These are phyloP conservation scores for Saccharomycodes ludwigii DNA, from an alignment of 805 yeast genomes.

Conservation along the genomic window DNA sequence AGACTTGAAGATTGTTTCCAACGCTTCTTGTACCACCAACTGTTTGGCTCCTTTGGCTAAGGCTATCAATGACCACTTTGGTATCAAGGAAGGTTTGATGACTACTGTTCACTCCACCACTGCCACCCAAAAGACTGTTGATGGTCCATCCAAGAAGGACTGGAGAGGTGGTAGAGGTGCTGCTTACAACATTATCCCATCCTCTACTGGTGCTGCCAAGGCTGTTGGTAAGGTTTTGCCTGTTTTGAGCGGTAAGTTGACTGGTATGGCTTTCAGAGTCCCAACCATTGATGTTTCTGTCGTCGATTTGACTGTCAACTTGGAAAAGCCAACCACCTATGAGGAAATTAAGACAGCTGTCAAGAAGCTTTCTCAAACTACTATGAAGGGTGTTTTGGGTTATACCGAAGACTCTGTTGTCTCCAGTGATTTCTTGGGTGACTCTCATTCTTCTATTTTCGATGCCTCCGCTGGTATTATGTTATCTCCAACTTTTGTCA, in stretches of 20 bases:
- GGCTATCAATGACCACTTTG: slow-evolving; percentile 52
- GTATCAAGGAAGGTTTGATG: slow-evolving; percentile 65
- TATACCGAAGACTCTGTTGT: slow-evolving; percentile 65
- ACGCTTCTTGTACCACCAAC: slow-evolving; percentile 67
- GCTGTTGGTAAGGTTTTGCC: slow-evolving; percentile 68
- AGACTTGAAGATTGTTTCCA: slow-evolving; percentile 50
- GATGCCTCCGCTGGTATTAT: slow-evolving; percentile 61
- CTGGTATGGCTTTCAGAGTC: slow-evolving; percentile 65
- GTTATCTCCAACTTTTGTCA: slow-evolving; percentile 58
- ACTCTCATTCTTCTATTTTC: slow-evolving; percentile 51
- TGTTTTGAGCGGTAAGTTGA: slow-evolving; percentile 57
- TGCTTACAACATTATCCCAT: slow-evolving; percentile 63
- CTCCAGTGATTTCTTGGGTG: slow-evolving; percentile 55
- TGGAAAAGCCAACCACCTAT: slow-evolving; percentile 44
- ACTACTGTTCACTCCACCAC: slow-evolving; percentile 64
- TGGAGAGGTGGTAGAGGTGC: slow-evolving; percentile 78
- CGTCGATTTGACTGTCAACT: slow-evolving; percentile 58
- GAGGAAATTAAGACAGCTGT: slow-evolving; percentile 50
- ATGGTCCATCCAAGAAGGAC: slow-evolving; percentile 69
- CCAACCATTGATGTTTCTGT: slow-evolving; percentile 66
- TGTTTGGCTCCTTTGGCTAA: slow-evolving; percentile 66
- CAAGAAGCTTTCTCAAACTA: slow-evolving; percentile 48
- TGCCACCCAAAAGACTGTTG: slow-evolving; percentile 64
- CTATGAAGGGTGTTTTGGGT: slow-evolving; percentile 49
- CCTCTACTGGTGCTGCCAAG: slow-evolving; percentile 69